Evolutionary conservation across 768 basidiomycete species (phyloP), one percentile per base, ranked within the genome.

Genomic region (Pleurotus tuoliensis): DNA sequence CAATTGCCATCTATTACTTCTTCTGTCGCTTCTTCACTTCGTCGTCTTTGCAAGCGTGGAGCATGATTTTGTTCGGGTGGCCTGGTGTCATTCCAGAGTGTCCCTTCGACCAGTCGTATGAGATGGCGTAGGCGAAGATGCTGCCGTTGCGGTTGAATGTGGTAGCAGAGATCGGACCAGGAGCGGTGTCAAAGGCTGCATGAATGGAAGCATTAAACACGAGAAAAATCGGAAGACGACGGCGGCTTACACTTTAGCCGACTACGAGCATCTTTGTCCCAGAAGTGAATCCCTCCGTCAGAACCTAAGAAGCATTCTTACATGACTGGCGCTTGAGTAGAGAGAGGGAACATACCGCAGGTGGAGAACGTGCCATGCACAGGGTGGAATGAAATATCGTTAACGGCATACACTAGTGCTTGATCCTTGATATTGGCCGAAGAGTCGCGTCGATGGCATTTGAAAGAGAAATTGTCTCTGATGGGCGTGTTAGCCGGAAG

Each of bases 81-180:
- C 77, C 76, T 5, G 78, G 76, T 5, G 87, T 87, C 80, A 88
- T 91, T n/a, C 92, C 94, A 15, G 86, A 84, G 68, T 93, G 89
- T 5, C 93, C 92, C 67, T 94, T 93, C 9, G 88, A 90, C 94
- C 94, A 95, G 65, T 95, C 93, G 62, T 96, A 96, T 11, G 92
- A 92, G 18, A 95, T 71, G 1, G 92, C 88, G 62, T 97, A 97
- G 0, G 93, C 94, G 65, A 96, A 92, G 60, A 97, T 91, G 27
- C 76, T 86, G 24, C 92, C 92, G 24, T 82, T 91, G 59, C 87
- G 86, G 74, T 92, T 96, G 79, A 96, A 97, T 4, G 85, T 78
- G 7, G 87, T 87, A 7, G 88, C 80, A 16, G 89, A 75, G 59
- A 96, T 88, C 0, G 94, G 92, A n/a, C 86, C 88, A 1, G 86